Conservation (phyloP, 768 basidiomycete species). For the Collybiopsis confluens region DNA sequence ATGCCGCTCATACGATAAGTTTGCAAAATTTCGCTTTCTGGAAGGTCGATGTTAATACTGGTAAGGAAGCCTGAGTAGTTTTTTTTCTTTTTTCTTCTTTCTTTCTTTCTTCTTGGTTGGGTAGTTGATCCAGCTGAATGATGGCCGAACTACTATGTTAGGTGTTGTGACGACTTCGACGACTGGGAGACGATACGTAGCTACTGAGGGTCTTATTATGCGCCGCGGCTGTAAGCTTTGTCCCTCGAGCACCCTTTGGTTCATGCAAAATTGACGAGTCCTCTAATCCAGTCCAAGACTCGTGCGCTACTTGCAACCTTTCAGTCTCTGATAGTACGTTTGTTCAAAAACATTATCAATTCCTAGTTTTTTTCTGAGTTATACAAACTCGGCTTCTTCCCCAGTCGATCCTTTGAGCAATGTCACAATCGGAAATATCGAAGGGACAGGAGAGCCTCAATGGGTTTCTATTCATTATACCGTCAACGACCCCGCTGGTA, state of each 20-base stretch:
- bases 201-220: conserved; percentile 1
- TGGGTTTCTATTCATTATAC: conserved; percentile 27
- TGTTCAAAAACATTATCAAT: neutral
- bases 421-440: conserved; percentile 21
- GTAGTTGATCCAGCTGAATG: too few relatives aligned
- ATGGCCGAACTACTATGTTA: too few relatives aligned
- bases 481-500: neutral
- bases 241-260: neutral
- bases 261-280: neutral
- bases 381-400: neutral
- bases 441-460: conserved; percentile 26
- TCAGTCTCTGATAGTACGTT: neutral
- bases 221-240: neutral
- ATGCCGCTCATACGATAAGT: conserved; percentile 19
- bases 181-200: neutral
- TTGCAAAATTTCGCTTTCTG: conserved; percentile 22
- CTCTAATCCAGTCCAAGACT: neutral
- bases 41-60: conserved; percentile 18
- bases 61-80: conserved; percentile 2
- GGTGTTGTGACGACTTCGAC: neutral
- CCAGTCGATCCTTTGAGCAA: conserved; percentile 15
- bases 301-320: neutral
- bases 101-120: too few relatives aligned
- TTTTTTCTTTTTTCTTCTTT: too few relatives aligned
- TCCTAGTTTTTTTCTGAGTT: neutral